Evolutionary conservation across 2,329 filamentous ascomycete species (phyloP).

Genomic region (Aspergillus sp.): DNA sequence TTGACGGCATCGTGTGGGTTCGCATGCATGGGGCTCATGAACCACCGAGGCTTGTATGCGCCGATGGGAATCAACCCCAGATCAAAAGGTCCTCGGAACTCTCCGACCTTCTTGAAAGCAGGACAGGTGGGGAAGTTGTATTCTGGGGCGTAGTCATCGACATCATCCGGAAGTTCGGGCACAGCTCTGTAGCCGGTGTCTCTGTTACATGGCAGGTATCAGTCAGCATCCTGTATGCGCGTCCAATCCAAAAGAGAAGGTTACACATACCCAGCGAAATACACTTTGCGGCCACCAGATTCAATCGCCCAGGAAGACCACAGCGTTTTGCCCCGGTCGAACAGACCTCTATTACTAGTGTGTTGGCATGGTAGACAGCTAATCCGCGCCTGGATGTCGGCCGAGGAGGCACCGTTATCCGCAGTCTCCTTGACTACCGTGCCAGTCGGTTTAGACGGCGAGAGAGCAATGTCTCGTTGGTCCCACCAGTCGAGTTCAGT

Average conservation of each 20-base stretch:
- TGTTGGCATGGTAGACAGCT: conserved; percentile 85
- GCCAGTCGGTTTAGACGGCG: conserved; percentile 30
- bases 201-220: conserved; percentile 43
- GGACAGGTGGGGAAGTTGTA: conserved; percentile 71
- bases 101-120: conserved; percentile 80
- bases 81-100: conserved; percentile 79
- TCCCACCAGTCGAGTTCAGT: conserved; percentile 98
- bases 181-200: conserved; percentile 90
- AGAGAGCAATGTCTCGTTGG: conserved; percentile 68
- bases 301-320: conserved; percentile 85
- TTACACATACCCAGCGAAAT: conserved; percentile 64
- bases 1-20: conserved; percentile 85
- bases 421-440: conserved; percentile 27
- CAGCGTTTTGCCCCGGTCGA: conserved; percentile 72
- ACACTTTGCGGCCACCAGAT: conserved; percentile 73
- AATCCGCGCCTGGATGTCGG: conserved; percentile 66
- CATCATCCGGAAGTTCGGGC: conserved; percentile 57
- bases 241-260: not conserved
- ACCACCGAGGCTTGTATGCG: conserved; percentile 64
- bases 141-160: conserved; percentile 70
- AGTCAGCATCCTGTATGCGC: conserved; percentile 1
- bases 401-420: conserved; percentile 16
- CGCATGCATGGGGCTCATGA: conserved; percentile 81
- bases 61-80: conserved; percentile 91
- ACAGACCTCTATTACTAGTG: conserved; percentile 63